Evolutionary conservation across 2,329 filamentous ascomycete genomes (phyloP).

Genomic region (Pyrenochaeta sp.): DNA sequence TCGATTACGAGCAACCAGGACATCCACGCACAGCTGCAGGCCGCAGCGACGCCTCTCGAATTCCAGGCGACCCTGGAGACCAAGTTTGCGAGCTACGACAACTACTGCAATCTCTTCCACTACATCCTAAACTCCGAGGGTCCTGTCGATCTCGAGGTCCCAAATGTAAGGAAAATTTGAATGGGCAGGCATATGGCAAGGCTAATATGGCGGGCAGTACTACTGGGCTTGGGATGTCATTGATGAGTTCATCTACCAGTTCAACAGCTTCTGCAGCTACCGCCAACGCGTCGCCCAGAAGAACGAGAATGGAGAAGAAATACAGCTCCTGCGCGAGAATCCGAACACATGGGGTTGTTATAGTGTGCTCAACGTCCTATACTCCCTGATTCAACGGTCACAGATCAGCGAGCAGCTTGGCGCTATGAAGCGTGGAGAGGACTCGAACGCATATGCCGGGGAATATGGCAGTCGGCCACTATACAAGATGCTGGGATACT

Average conservation of each 20-base stretch:
- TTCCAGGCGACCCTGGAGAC: conserved; percentile 95
- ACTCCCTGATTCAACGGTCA: conserved; percentile 97
- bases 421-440: conserved; percentile 93
- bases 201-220: conserved; percentile 67
- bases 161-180: conserved; percentile 75
- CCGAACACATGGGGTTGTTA: conserved; percentile 99
- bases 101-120: conserved; percentile 99
- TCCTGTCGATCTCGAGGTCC: conserved; percentile 96
- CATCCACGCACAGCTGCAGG: conserved; percentile 88
- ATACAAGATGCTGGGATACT: conserved; percentile 98
- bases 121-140: conserved; percentile 99
- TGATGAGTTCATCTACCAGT: conserved; percentile 99
- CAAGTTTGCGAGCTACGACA: conserved; percentile 99
- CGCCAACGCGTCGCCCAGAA: conserved; percentile 87
- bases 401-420: conserved; percentile 98
- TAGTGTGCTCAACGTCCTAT: conserved; percentile 98
- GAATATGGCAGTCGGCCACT: conserved; percentile 94
- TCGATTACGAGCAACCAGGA: conserved; percentile 78
- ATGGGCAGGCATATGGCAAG: background rate
- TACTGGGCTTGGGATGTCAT: conserved; percentile 99
- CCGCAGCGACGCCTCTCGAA: conserved; percentile 93
- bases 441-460: conserved; percentile 85
- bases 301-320: conserved; percentile 89
- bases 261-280: conserved; percentile 99
- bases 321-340: conserved; percentile 90